Percentiles rank a stretch among this genome's conserved stretches.
Evolutionary conservation across 768 basidiomycete species (phyloP).

Genomic region (Epithele typhae): DNA sequence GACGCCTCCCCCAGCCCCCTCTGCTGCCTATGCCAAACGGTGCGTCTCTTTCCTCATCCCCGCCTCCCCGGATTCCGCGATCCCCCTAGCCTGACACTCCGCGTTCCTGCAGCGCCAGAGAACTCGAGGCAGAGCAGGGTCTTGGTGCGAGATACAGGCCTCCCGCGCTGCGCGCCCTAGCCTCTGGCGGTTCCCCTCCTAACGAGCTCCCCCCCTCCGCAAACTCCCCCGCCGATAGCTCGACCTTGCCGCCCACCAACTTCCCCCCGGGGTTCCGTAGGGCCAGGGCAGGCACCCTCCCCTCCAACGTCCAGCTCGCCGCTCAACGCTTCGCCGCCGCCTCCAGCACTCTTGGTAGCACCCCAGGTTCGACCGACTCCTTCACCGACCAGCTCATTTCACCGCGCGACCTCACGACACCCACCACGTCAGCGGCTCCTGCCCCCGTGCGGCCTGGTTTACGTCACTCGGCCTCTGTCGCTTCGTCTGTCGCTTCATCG

Average conservation of each 20-base stretch:
- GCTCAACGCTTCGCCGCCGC: slow-evolving; percentile 77
- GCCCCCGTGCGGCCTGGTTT: slow-evolving; percentile 59
- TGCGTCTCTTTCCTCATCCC: slow-evolving; percentile 28
- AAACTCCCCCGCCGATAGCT: slow-evolving; percentile 53
- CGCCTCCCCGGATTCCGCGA: slow-evolving; percentile 13
- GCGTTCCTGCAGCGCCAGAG: slow-evolving; percentile 59
- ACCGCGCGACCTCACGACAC: slow-evolving; percentile 33
- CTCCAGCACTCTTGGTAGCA: slow-evolving; percentile 50
- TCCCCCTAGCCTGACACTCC: slow-evolving; percentile 9
- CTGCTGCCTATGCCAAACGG: slow-evolving; percentile 88
- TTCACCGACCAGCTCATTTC: slow-evolving; percentile 39
- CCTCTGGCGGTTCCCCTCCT: slow-evolving; percentile 67
- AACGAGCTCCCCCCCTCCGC: slow-evolving; percentile 59
- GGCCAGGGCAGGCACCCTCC: slow-evolving; percentile 96
- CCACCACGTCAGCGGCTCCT: slow-evolving; percentile 29
- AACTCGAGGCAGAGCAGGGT: slow-evolving; percentile 76
- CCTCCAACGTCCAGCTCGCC: slow-evolving; percentile 89
- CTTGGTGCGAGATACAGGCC: slow-evolving; percentile 67
- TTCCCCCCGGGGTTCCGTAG: slow-evolving; percentile 86
- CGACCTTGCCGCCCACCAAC: slow-evolving; percentile 63
- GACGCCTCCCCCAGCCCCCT: slow-evolving; percentile 87
- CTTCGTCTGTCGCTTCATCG: slow-evolving; percentile 50
- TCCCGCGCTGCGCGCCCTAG: slow-evolving; percentile 69
- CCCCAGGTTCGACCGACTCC: slow-evolving; percentile 46
- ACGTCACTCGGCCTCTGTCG: slow-evolving; percentile 73